Evolutionary conservation across 305 asterid species (phyloP).

Genomic region (Solanum hybrid): DNA sequence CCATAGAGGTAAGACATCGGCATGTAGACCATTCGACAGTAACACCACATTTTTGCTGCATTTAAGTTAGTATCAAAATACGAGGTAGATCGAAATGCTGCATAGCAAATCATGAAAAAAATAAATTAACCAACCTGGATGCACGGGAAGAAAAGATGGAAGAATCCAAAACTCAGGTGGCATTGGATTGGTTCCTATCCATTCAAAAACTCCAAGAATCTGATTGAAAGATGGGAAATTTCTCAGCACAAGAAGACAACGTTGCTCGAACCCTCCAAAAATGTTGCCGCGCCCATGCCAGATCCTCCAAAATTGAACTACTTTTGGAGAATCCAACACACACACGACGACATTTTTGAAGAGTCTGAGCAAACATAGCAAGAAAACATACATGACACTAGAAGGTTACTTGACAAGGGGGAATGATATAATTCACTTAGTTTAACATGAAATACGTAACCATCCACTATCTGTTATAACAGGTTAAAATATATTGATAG

Average conservation of each 20-base stretch:
- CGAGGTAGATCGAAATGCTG: background rate
- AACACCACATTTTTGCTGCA: constrained; percentile 92
- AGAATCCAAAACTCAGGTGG: constrained; percentile 96
- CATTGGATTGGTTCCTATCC: constrained; percentile 89
- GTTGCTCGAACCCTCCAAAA: background rate
- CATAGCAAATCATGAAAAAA: background rate
- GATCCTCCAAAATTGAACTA: background rate
- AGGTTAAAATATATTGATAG: background rate
- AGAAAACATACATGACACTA: background rate
- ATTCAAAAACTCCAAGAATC: constrained; percentile 80
- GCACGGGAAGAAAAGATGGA: constrained; percentile 85
- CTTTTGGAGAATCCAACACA: background rate
- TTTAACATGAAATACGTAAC: background rate
- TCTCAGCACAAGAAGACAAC: constrained; percentile 14
- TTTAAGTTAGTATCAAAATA: background rate
- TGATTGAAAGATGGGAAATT: background rate
- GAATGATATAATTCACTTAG: background rate
- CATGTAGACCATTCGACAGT: constrained; percentile 88
- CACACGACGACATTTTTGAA: background rate
- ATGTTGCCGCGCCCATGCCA: background rate
- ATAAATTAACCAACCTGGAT: constrained; percentile 54
- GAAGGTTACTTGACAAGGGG: background rate
- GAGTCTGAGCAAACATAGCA: background rate
- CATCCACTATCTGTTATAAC: background rate
- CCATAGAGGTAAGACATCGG: constrained; percentile 93